phyloP scores from a whole-genome alignment of 192 early-diverging fungal species.

The Coemansia sp. region DNA sequence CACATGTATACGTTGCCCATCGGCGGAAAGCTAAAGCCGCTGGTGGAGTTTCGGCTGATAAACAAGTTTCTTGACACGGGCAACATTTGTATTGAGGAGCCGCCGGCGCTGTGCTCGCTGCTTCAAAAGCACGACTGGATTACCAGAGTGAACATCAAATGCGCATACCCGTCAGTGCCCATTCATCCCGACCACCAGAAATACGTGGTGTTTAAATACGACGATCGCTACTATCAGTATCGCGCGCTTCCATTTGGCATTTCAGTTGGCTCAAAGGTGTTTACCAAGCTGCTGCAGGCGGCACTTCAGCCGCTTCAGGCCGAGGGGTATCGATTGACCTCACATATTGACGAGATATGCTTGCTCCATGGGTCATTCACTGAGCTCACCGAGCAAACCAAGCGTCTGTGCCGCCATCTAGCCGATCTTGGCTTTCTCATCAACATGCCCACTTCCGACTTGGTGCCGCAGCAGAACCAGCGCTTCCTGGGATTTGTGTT shows the following conservation, averaged over 20 bases:
- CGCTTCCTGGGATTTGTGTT: slow-evolving; percentile 48
- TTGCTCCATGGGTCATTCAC: slow-evolving; percentile 23
- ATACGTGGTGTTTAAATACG: slow-evolving; percentile 43
- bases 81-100: slow-evolving; percentile 17
- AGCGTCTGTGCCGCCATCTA: slow-evolving; percentile 36
- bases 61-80: slow-evolving; percentile 42
- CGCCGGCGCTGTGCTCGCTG: slow-evolving; percentile 31
- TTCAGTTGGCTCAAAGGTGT: slow-evolving; percentile 41
- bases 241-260: slow-evolving; percentile 45
- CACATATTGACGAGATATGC: slow-evolving; percentile 49
- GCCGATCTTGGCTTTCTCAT: slow-evolving; percentile 39
- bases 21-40: slow-evolving; percentile 31
- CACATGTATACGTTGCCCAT: slow-evolving; percentile 48
- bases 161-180: slow-evolving; percentile 48
- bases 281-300: slow-evolving; percentile 43
- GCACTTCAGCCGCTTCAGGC: slow-evolving; percentile 38
- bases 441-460: slow-evolving; percentile 28
- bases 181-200: slow-evolving; percentile 37
- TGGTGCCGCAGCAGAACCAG: slow-evolving; percentile 51
- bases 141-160: slow-evolving; percentile 43
- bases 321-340: slow-evolving; percentile 35
- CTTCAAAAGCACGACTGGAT: slow-evolving; percentile 34
- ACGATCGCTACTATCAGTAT: slow-evolving; percentile 49
- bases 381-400: slow-evolving; percentile 25
- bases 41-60: slow-evolving; percentile 41